A percentile compares a stretch with the other conserved stretches of the same genome.
Conservation (phyloP, 805 yeast species). For the Cyberlindnera maclurae region DNA sequence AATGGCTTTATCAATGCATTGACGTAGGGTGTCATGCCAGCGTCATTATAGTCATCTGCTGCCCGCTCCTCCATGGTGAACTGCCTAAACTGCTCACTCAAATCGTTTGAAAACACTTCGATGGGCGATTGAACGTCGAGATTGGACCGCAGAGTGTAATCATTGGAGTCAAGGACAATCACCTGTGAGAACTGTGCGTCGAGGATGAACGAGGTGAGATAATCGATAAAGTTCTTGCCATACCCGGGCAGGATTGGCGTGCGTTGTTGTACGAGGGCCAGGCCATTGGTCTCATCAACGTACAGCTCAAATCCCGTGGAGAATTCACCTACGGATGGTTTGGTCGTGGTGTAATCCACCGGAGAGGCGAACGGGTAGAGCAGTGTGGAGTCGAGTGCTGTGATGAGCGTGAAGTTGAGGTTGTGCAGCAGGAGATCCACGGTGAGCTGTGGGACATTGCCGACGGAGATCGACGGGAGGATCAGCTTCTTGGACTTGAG, state of each 20-base stretch:
- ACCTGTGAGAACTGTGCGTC: slow-evolving; percentile 34
- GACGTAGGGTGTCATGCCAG: slow-evolving; percentile 11
- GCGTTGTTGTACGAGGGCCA: slow-evolving; percentile 71
- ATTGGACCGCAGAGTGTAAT: slow-evolving; percentile 40
- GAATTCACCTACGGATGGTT: slow-evolving; percentile 19
- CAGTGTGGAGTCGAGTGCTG: slow-evolving; percentile 48
- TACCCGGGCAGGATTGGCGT: slow-evolving; percentile 75
- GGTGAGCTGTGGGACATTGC: slow-evolving; percentile 83
- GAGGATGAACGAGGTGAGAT: slow-evolving; percentile 45
- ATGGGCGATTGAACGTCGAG: slow-evolving; percentile 4
- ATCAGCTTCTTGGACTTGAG: slow-evolving; percentile 38
- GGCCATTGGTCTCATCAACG: slow-evolving; percentile 29
- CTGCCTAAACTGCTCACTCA: slow-evolving; percentile 14
- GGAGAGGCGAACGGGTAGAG: slow-evolving; percentile 85
- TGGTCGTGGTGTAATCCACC: slow-evolving; percentile 37
- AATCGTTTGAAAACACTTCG: slow-evolving; percentile 14
- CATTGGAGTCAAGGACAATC: slow-evolving; percentile 63
- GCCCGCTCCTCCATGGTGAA: slow-evolving; percentile 9
- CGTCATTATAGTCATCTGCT: neutral
- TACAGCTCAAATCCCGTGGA: slow-evolving; percentile 66
- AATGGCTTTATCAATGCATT: slow-evolving; percentile 9
- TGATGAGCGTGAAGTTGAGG: slow-evolving; percentile 46
- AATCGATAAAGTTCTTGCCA: slow-evolving; percentile 40
- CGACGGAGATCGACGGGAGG: slow-evolving; percentile 77
- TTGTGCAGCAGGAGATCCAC: slow-evolving; percentile 67